Conservation (phyloP, 225 moss, liverwort and hornwort species). For the Bryoerythrophyllum caledonicum region DNA sequence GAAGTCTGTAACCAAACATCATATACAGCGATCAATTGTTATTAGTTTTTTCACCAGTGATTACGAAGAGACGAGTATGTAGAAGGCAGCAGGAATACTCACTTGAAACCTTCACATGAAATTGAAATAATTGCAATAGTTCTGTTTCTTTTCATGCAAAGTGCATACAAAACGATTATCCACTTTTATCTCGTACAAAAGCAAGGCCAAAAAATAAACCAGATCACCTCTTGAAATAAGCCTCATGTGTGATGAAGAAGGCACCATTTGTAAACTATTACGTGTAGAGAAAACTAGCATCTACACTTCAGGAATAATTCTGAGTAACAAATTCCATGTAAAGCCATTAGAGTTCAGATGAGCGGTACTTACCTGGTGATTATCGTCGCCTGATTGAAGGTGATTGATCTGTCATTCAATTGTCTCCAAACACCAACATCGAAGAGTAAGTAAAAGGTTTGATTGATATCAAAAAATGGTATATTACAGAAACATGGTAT, state of each 20-base stretch:
- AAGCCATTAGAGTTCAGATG: background rate
- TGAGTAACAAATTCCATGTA: background rate
- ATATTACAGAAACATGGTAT: constrained; percentile 27
- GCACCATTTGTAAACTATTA: background rate
- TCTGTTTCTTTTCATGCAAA: background rate
- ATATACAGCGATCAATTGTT: background rate
- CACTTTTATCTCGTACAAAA: background rate
- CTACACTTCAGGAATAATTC: too few species aligned
- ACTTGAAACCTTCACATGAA: background rate
- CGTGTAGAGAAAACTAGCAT: background rate
- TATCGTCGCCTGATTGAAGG: background rate
- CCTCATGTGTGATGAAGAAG: background rate
- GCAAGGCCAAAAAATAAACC: background rate
- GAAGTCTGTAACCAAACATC: constrained; percentile 5
- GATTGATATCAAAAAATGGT: constrained; percentile 26
- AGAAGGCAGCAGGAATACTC: background rate
- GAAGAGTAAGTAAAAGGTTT: background rate
- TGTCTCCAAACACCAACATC: background rate
- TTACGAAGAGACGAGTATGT: background rate
- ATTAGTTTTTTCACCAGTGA: background rate
- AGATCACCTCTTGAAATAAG: background rate
- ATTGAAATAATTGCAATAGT: background rate
- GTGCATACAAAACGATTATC: background rate
- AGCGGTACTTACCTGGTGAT: background rate
- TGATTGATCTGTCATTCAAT: background rate